Base-by-base conservation (phyloP, 768 basidiomycete species). In the Dictyophora rubrovolvata region DNA sequence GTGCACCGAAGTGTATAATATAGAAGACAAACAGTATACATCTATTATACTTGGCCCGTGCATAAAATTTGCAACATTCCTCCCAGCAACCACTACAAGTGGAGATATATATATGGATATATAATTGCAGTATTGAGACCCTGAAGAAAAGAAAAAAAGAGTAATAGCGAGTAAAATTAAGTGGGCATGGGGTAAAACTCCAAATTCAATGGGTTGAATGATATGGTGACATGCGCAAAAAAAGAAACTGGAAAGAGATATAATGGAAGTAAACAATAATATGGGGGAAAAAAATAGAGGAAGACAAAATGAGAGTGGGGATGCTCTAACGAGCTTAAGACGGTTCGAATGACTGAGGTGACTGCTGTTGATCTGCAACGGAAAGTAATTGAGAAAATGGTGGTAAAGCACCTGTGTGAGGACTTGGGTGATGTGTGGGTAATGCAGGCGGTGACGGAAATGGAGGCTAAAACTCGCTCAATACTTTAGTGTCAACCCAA, bases 321-420 rank as follows among this genome's bases (percentile, higher is more conserved):
- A 12, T 20, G 53, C 11, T 64, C 35, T 60, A 53, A 18, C 33
- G 66, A 66, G 60, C 22, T 35, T 55, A 36, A 22, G 48, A 48
- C 21, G 56, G 28, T 58, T 58, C 63, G 55, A 58, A 53, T 37
- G 51, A 59, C 10, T 35, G 48, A 48, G 55, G 60, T 22, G 42
- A 53, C 53, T 76, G 82, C 68, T 86, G 86, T 57, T 86, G 82
- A 61, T 86, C 88, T 55, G 89, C 90, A 55, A 90, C 83, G 49
- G 89, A 91, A 65, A 89, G 88, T 59, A 93, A 75, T 59, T 88
- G 81, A 33, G 89, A 83, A 65, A 89, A 92, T 10, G 89, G 87
- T 48, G 87, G 87, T 49, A 89, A 74, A 37, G 82, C 67, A 22
- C 57, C 61, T 58, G 78, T 79, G 62, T 77, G 69, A 16, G 77